These are phyloP conservation scores for Begonia loranthoides DNA, from an alignment of 306 rosid genomes.

Conservation along the genomic window DNA sequence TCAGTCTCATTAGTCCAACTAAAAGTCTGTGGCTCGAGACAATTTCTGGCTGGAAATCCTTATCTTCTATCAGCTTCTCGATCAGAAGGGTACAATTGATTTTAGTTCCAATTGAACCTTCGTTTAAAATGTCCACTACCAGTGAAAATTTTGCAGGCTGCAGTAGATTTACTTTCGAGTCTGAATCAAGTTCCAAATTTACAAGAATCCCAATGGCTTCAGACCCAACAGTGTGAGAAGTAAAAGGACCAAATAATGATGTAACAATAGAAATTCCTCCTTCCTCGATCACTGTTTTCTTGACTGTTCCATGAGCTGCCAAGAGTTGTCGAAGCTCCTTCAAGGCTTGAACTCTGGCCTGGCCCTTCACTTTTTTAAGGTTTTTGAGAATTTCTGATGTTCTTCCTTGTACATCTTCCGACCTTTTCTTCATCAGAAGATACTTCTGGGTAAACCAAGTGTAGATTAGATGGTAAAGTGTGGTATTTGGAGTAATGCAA, in stretches of 20 bases:
- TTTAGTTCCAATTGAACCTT: slow-evolving; percentile 66
- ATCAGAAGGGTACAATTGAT: slow-evolving; percentile 62
- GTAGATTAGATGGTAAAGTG: slow-evolving; percentile 46
- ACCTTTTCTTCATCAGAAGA: slow-evolving; percentile 41
- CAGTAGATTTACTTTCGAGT: slow-evolving; percentile 29
- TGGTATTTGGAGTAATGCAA: slow-evolving; percentile 47
- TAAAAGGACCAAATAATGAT: slow-evolving; percentile 57
- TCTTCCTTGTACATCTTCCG: slow-evolving; percentile 53
- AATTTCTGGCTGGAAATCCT: slow-evolving; percentile 23
- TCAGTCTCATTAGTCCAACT: slow-evolving; percentile 55
- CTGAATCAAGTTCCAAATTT: slow-evolving; percentile 33
- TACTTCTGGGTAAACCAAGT: slow-evolving; percentile 58
- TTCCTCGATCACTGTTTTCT: slow-evolving; percentile 26
- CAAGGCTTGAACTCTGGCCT: slow-evolving; percentile 52
- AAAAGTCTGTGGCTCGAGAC: slow-evolving; percentile 54
- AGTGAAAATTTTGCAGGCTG: slow-evolving; percentile 60
- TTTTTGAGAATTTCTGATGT: slow-evolving; percentile 40
- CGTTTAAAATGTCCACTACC: slow-evolving; percentile 66
- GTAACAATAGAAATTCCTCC: slow-evolving; percentile 35
- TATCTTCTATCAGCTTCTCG: slow-evolving; percentile 31
- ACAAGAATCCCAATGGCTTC: slow-evolving; percentile 62
- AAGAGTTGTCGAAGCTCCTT: slow-evolving; percentile 40
- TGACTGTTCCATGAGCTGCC: slow-evolving; percentile 22
- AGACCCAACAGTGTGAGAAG: slow-evolving; percentile 74
- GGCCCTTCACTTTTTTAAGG: slow-evolving; percentile 57